phyloP scores from a whole-genome alignment of 2,329 filamentous ascomycete genomes.

The Macrophomina pseudophaseolina region DNA sequence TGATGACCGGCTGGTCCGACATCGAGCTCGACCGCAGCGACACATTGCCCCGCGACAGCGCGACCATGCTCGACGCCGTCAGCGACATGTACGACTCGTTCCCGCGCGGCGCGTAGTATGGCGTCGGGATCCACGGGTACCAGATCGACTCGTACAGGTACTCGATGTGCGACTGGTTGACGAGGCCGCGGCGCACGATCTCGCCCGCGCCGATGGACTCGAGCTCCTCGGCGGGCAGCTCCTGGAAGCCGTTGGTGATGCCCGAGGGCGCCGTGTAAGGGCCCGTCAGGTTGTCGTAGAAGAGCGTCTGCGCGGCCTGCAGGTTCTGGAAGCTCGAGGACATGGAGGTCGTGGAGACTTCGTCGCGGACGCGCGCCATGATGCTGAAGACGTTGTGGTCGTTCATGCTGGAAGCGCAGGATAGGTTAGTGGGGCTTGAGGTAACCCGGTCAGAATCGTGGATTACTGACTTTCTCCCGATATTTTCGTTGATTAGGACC shows the following conservation, averaged over 20 bases:
- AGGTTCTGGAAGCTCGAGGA: constrained; percentile 34
- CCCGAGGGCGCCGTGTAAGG: constrained; percentile 40
- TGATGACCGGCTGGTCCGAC: constrained; percentile 29
- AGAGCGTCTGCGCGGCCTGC: constrained; percentile 35
- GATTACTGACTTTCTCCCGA: constrained; percentile 35
- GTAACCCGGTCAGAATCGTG: not conserved
- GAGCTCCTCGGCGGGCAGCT: constrained; percentile 31
- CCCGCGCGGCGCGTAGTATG: constrained; percentile 30
- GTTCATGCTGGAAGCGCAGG: constrained; percentile 28
- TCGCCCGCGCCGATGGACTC: constrained; percentile 31
- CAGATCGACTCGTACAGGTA: constrained; percentile 34
- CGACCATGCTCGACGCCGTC: constrained; percentile 37
- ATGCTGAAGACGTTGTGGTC: constrained; percentile 37
- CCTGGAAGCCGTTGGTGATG: constrained; percentile 41
- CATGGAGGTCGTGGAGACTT: constrained; percentile 35
- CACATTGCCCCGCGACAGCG: constrained; percentile 30
- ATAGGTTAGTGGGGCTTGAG: not conserved
- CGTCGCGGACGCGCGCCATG: constrained; percentile 35
- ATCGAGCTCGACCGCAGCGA: constrained; percentile 28
- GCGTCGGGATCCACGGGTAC: constrained; percentile 34
- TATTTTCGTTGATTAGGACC: constrained; percentile 38
- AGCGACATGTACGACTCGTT: constrained; percentile 43
- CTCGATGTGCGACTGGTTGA: constrained; percentile 36
- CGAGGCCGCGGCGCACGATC: constrained; percentile 31
- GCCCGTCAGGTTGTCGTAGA: constrained; percentile 37